phyloP scores from a whole-genome alignment of 192 early-diverging fungal genomes.

The Backusella tarrabulga region DNA sequence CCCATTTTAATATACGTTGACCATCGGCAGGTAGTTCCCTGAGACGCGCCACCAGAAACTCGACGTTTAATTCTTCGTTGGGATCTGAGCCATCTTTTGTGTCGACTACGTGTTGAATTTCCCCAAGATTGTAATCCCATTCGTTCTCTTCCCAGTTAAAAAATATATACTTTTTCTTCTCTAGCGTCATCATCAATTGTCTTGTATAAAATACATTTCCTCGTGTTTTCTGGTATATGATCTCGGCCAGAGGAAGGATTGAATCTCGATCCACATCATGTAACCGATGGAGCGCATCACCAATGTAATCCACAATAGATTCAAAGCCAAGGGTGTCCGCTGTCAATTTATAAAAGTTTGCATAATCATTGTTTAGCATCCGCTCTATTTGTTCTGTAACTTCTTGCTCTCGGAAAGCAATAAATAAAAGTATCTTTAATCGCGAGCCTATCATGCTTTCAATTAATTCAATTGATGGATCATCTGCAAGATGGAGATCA shows the following conservation, averaged over 20 bases:
- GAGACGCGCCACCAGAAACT: conserved; percentile 16
- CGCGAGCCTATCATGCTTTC: conserved; percentile 20
- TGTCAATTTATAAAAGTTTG: conserved; percentile 8
- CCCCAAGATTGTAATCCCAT: conserved; percentile 30
- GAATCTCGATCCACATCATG: neutral
- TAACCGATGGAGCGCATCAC: conserved; percentile 22
- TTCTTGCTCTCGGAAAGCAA: conserved; percentile 25
- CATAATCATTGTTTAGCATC: conserved; percentile 13
- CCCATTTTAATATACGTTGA: conserved; percentile 32
- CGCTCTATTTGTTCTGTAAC: neutral
- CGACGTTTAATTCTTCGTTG: conserved; percentile 26
- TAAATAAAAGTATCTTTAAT: conserved; percentile 23
- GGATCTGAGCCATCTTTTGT: neutral
- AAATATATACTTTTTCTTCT: conserved; percentile 33
- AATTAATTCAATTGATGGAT: conserved; percentile 31
- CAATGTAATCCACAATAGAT: conserved; percentile 22
- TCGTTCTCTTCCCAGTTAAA: conserved; percentile 35
- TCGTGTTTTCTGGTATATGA: conserved; percentile 26
- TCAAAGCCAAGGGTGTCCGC: conserved; percentile 17
- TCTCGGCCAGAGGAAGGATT: conserved; percentile 19
- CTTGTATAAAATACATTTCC: conserved; percentile 32
- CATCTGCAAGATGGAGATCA: conserved; percentile 35
- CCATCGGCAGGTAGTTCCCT: conserved; percentile 25
- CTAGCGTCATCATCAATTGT: conserved; percentile 20
- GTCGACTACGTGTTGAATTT: conserved; percentile 18